Conservation (phyloP, 495 filamentous ascomycete genomes). For the Annulohypoxylon maeteangense region DNA sequence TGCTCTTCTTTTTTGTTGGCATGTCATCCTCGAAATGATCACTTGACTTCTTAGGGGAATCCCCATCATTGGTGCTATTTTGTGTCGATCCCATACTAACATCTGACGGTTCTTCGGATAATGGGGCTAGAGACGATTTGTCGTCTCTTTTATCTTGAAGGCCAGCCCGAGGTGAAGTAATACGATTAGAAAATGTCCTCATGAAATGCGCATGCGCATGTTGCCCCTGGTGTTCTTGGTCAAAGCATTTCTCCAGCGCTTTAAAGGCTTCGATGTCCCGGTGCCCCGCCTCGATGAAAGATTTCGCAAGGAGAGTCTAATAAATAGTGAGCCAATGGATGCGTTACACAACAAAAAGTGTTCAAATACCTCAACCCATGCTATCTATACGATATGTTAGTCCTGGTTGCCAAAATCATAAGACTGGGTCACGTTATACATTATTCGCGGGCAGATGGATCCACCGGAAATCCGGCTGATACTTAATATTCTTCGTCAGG, state of each 20-base stretch:
- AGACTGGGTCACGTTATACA: slow-evolving; percentile 38
- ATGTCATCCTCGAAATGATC: slow-evolving; percentile 47
- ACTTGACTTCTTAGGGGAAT: slow-evolving; percentile 27
- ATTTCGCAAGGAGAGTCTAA: slow-evolving; percentile 71
- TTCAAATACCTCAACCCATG: slow-evolving; percentile 50
- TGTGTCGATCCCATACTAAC: slow-evolving; percentile 35
- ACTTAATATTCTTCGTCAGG: slow-evolving; percentile 60
- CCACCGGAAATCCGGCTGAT: slow-evolving; percentile 72
- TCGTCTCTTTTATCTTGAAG: slow-evolving; percentile 55
- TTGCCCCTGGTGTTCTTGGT: slow-evolving; percentile 71
- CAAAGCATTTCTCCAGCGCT: slow-evolving; percentile 71
- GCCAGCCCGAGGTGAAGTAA: slow-evolving; percentile 57
- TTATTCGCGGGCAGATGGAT: slow-evolving; percentile 72
- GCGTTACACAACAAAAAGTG: slow-evolving; percentile 48
- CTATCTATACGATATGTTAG: slow-evolving; percentile 45
- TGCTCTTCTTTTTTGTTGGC: slow-evolving; percentile 53
- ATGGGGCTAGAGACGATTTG: slow-evolving; percentile 34
- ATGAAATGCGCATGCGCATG: slow-evolving; percentile 74
- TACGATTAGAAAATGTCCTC: slow-evolving; percentile 70
- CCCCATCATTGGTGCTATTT: background rate
- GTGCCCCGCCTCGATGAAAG: slow-evolving; percentile 73
- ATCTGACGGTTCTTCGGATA: slow-evolving; percentile 44
- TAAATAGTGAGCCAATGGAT: slow-evolving; percentile 62
- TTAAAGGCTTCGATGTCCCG: slow-evolving; percentile 75
- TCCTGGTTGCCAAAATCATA: slow-evolving; percentile 13